Evolutionary conservation across 768 basidiomycete species (phyloP).

Genomic region (Mycena crocata): DNA sequence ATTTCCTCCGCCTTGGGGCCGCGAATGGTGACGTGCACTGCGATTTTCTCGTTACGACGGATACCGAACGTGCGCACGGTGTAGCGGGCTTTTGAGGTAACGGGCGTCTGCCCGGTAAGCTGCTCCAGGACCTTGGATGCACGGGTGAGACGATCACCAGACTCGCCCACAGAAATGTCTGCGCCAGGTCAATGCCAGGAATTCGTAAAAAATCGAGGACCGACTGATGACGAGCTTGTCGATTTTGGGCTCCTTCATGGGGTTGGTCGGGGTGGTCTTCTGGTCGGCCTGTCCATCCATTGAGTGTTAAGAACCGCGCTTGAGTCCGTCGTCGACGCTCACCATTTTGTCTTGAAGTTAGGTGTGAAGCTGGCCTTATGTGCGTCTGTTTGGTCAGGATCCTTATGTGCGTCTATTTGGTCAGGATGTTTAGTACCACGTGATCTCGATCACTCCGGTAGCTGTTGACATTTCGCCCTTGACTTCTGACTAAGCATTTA

Average conservation of each 20-base stretch:
- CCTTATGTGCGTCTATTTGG: no score
- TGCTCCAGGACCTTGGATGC: constrained; percentile 99
- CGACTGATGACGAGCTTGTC: constrained; percentile 99
- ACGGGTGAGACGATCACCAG: constrained; percentile 98
- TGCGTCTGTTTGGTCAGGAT: no score
- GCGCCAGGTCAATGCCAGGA: constrained; percentile 30
- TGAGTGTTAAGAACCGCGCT: neutral
- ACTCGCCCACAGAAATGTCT: constrained; percentile 99
- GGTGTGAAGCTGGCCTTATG: no score
- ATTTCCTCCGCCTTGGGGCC: constrained; percentile 99
- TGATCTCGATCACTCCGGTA: no score
- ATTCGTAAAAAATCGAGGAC: constrained; percentile 49
- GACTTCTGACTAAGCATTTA: no score
- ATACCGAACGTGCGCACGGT: constrained; percentile 99
- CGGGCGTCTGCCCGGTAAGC: constrained; percentile 98
- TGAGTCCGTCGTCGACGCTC: neutral
- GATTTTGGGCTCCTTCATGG: constrained; percentile 95
- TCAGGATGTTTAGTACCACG: no score
- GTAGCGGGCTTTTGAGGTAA: constrained; percentile 99
- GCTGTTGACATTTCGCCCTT: no score
- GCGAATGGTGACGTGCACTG: constrained; percentile 97
- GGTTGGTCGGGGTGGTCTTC: constrained; percentile 90
- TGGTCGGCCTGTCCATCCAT: constrained; percentile 77
- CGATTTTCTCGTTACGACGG: constrained; percentile 99
- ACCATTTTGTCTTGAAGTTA: constrained; percentile 31